Evolutionary conservation across 495 filamentous ascomycete species (phyloP).

Genomic region (Penicillium argentinense): DNA sequence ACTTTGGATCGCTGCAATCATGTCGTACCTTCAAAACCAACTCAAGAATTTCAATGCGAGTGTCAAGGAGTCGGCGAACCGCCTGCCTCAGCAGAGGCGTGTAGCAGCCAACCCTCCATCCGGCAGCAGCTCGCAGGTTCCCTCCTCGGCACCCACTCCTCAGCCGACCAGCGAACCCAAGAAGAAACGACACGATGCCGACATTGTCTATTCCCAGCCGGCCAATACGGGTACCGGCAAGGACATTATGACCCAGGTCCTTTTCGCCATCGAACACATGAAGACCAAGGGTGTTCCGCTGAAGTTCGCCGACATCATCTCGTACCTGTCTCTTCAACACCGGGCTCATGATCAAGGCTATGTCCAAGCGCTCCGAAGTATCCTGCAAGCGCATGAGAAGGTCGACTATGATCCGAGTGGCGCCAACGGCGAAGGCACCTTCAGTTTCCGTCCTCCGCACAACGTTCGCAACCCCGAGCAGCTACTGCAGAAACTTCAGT

Average conservation of each 20-base stretch:
- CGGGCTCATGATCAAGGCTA: conserved; percentile 46
- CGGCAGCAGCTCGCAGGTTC: conserved; percentile 39
- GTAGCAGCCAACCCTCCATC: conserved; percentile 34
- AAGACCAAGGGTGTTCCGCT: conserved; percentile 72
- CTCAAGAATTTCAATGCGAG: conserved; percentile 50
- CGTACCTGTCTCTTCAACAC: conserved; percentile 69
- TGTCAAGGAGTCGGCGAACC: conserved; percentile 43
- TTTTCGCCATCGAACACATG: conserved; percentile 80
- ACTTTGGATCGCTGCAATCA: conserved; percentile 28
- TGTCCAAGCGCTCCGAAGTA: conserved; percentile 43
- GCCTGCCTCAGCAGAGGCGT: conserved; percentile 45
- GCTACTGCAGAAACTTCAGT: conserved; percentile 76
- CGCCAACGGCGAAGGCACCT: conserved; percentile 63
- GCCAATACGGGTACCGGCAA: conserved; percentile 72
- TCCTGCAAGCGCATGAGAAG: conserved; percentile 57
- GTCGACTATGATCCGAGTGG: conserved; percentile 67
- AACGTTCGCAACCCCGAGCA: conserved; percentile 72
- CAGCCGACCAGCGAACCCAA: conserved; percentile 46
- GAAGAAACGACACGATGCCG: conserved; percentile 57
- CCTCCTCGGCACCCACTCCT: conserved; percentile 42
- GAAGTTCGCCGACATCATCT: conserved; percentile 69
- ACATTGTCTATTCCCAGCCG: conserved; percentile 75
- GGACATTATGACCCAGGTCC: conserved; percentile 79
- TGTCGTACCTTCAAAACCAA: conserved; percentile 49
- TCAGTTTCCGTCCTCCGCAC: conserved; percentile 74